Evolutionary conservation across 2,329 filamentous ascomycete species (phyloP), one percentile per base, ranked within the genome.

Genomic region (Colletotrichum filicis): DNA sequence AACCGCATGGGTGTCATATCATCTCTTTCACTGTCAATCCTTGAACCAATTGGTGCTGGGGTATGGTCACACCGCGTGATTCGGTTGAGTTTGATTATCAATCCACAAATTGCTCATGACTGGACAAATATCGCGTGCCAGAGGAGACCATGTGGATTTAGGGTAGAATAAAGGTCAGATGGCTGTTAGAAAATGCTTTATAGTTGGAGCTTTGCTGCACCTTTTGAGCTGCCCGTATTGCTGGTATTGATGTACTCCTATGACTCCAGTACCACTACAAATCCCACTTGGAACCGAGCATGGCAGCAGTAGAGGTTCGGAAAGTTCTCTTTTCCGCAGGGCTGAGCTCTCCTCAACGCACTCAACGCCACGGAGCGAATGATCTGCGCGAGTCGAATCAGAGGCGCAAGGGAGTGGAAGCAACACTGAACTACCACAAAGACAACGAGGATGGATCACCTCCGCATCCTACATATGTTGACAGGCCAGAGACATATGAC

Each of bases 401-500:
- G 14, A 14, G 30, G 4, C 9, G 19, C 19, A 56, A 73, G 24
- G 67, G 68, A 16, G 35, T 86, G 4, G 75, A 77, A 4, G 80
- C 84, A 1, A 74, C 75, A 4, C 73, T 86, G 52, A 82, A 84
- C 76, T 86, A 81, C 76, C 81, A 79, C 75, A 81, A 84, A 70
- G 80, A 82, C 26, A 82, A 82, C 4, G 83, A 83, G 58, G 84
- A 86, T 66, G 84, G 84, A 42, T 82, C 83, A 2, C 79, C 81
- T 4, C 84, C 84, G 0, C 75, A 77, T 3, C 81, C 84, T 0
- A 79, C 78, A 5, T 84, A 83, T 63, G 74, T 80, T 9, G 79
- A 80, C 71, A 75, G 74, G 5, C 81, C 82, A 0, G 80, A 83
- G 74, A 82, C 82, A 0, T 83, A 79, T 49, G 75, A 79, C 2